These are phyloP conservation scores for Urochloa ruziziensis DNA, from an alignment of 176 grass and related monocot genomes.

Conservation along the genomic window DNA sequence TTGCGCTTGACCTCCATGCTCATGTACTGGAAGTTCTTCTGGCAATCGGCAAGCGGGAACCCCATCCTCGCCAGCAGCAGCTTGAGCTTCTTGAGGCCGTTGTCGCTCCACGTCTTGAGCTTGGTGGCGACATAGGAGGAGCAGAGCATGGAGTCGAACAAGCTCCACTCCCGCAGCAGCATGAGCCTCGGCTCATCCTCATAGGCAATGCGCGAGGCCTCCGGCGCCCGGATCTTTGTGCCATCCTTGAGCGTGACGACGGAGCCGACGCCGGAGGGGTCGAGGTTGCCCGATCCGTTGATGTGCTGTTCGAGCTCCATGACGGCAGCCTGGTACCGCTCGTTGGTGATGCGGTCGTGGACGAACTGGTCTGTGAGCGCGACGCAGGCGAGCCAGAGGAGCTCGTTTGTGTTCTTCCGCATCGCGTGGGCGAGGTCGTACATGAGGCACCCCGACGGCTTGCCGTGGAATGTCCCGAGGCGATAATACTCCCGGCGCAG, in stretches of 20 bases:
- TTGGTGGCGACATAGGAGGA: constrained; percentile 91
- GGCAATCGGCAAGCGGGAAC: constrained; percentile 75
- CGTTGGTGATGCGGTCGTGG: constrained; percentile 87
- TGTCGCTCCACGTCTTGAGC: constrained; percentile 89
- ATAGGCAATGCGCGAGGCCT: constrained; percentile 76
- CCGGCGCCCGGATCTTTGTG: constrained; percentile 76
- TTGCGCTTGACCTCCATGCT: constrained; percentile 88
- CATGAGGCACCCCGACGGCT: constrained; percentile 82
- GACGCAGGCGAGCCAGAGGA: constrained; percentile 88
- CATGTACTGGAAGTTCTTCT: constrained; percentile 96
- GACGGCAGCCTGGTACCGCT: constrained; percentile 75
- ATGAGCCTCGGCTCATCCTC: constrained; percentile 86
- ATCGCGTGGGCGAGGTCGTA: constrained; percentile 77
- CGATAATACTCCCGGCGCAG: constrained; percentile 81
- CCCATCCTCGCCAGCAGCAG: constrained; percentile 89
- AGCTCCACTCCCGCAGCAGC: constrained; percentile 76
- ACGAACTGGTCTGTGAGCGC: constrained; percentile 91
- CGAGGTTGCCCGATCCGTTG: constrained; percentile 73
- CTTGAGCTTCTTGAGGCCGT: constrained; percentile 92
- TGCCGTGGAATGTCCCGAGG: constrained; percentile 84
- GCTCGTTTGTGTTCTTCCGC: constrained; percentile 79
- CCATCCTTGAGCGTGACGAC: constrained; percentile 85
- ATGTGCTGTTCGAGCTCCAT: constrained; percentile 97
- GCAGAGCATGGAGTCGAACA: constrained; percentile 90
- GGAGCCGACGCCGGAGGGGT: constrained; percentile 30